Evolutionary conservation across 768 basidiomycete genomes (phyloP).

Genomic region (Mycena filopes): DNA sequence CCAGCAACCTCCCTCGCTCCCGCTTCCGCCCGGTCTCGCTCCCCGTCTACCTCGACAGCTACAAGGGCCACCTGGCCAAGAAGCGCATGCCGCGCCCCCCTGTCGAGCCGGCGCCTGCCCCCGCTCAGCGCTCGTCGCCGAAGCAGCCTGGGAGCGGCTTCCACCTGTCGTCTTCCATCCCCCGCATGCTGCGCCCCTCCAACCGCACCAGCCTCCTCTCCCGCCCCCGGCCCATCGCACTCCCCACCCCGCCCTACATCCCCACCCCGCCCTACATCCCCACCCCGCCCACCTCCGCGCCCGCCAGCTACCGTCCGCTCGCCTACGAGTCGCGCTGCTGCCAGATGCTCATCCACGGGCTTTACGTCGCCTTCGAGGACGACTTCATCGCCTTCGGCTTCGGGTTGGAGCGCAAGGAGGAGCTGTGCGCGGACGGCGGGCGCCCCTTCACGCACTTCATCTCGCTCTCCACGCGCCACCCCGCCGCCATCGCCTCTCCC

Average conservation of each 20-base stretch:
- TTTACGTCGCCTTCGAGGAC: conserved; percentile 38
- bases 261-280: too few relatives aligned
- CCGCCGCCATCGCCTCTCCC: too few relatives aligned
- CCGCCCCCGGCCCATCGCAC: background rate
- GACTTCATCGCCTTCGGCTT: conserved; percentile 30
- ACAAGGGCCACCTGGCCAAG: conserved; percentile 7
- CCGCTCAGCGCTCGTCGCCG: background rate
- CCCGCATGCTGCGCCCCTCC: conserved; percentile 22
- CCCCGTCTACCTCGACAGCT: conserved; percentile 27
- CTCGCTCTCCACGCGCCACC: conserved; percentile 28
- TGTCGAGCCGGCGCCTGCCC: conserved; percentile 16
- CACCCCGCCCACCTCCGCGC: background rate
- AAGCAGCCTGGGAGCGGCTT: background rate
- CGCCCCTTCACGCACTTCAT: conserved; percentile 33
- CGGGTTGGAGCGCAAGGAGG: conserved; percentile 10
- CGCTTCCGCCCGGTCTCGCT: conserved; percentile 32
- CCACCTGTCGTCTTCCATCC: conserved; percentile 18
- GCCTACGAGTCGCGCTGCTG: conserved; percentile 35
- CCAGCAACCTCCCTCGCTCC: conserved; percentile 11
- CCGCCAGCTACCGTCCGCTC: conserved; percentile 9
- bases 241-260: background rate
- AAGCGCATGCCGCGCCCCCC: conserved; percentile 8
- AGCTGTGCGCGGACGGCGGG: conserved; percentile 28
- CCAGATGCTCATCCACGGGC: conserved; percentile 34
- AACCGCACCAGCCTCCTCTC: conserved; percentile 11